phyloP scores from a whole-genome alignment of 2,329 filamentous ascomycete genomes.

The Beauveria brongniartii region DNA sequence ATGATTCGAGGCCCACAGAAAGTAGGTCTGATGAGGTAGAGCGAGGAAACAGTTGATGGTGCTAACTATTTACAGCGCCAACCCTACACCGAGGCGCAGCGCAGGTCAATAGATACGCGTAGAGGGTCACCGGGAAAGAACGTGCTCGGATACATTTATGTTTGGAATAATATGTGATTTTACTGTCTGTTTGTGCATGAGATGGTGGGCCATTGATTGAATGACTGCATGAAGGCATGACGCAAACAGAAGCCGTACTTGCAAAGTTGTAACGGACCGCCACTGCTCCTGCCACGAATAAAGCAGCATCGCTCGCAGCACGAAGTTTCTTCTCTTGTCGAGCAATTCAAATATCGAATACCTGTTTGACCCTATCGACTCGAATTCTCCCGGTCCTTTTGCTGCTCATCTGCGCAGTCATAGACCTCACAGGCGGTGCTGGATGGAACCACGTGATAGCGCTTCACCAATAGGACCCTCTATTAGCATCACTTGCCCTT shows the following conservation, averaged over 20 bases:
- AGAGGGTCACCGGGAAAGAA: background rate
- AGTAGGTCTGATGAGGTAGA: background rate
- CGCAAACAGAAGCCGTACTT: background rate
- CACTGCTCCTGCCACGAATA: background rate
- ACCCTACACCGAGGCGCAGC: background rate
- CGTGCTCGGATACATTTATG: background rate
- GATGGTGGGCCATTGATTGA: background rate
- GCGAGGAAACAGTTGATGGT: background rate
- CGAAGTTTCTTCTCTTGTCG: too few relatives aligned
- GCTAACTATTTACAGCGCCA: background rate
- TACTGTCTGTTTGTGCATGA: background rate
- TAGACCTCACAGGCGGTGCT: too few relatives aligned
- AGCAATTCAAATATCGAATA: background rate
- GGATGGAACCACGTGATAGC: constrained; percentile 14
- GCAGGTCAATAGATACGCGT: background rate
- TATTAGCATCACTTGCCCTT: background rate
- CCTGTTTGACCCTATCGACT: background rate
- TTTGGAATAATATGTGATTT: too few relatives aligned
- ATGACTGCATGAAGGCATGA: background rate
- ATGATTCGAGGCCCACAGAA: background rate
- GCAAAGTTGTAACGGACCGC: background rate
- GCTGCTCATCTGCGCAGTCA: background rate
- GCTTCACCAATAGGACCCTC: background rate
- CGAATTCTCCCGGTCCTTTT: background rate
- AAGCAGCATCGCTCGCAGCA: background rate